These are phyloP conservation scores for Talaromyces verruculosus DNA, from an alignment of 2,329 filamentous ascomycete genomes.

Conservation along the genomic window DNA sequence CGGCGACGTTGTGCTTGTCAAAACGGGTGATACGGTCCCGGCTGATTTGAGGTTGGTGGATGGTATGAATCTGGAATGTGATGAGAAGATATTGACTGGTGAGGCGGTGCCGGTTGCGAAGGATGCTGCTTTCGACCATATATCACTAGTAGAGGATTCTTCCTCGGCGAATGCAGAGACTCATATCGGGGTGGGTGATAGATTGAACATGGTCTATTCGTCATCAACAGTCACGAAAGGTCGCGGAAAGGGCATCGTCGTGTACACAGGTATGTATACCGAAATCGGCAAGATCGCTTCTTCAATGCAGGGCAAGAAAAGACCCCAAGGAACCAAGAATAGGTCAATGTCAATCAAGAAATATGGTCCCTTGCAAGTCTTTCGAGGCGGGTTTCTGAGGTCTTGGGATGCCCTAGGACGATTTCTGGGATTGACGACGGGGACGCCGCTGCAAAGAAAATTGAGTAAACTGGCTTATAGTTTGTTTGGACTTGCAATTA, in stretches of 20 bases:
- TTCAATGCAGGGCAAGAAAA: slow-evolving; percentile 55
- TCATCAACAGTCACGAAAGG: slow-evolving; percentile 62
- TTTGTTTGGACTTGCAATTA: slow-evolving; percentile 69
- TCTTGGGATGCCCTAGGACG: slow-evolving; percentile 52
- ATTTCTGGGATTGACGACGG: slow-evolving; percentile 63
- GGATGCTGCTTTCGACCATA: slow-evolving; percentile 39
- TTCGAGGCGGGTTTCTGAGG: slow-evolving; percentile 53
- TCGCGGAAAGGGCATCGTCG: slow-evolving; percentile 58
- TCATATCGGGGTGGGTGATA: slow-evolving; percentile 54
- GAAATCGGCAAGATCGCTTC: slow-evolving; percentile 62
- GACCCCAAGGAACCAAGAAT: slow-evolving; percentile 23
- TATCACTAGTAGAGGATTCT: slow-evolving; percentile 15
- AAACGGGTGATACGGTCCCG: slow-evolving; percentile 59
- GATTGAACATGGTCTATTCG: slow-evolving; percentile 61
- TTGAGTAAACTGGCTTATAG: slow-evolving; percentile 81
- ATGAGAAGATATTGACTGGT: slow-evolving; percentile 64
- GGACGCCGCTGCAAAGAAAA: slow-evolving; percentile 81
- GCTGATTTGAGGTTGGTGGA: slow-evolving; percentile 58
- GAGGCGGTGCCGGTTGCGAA: slow-evolving; percentile 62
- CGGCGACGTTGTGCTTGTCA: slow-evolving; percentile 55
- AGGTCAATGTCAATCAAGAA: slow-evolving; percentile 50
- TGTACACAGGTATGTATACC: slow-evolving; percentile 61
- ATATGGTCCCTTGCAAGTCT: slow-evolving; percentile 45
- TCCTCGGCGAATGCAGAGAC: slow-evolving; percentile 23
- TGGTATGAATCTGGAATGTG: slow-evolving; percentile 70